Conservation (phyloP, 768 basidiomycete genomes). For the Suillus subalutaceus region DNA sequence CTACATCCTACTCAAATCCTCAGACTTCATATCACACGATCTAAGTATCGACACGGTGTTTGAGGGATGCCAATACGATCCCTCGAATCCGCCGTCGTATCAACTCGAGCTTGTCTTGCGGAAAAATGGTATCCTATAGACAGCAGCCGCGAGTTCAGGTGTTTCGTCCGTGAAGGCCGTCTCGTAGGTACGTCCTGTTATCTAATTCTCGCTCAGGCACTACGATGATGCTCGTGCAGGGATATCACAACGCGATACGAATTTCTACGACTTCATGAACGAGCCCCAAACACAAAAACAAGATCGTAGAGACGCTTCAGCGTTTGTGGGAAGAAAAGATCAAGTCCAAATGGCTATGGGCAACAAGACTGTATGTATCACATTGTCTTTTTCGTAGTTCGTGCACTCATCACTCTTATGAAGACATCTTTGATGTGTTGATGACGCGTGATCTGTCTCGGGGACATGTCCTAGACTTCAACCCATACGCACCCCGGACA, state of each 20-base stretch:
- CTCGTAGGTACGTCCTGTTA: conserved; percentile 65
- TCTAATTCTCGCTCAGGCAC: neutral
- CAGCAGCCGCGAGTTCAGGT: conserved; percentile 81
- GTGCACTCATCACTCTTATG: neutral
- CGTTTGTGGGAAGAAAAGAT: conserved; percentile 75
- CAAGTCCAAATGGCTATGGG: conserved; percentile 54
- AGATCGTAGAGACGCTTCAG: conserved; percentile 53
- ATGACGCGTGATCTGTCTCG: conserved; percentile 78
- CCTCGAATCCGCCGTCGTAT: conserved; percentile 39
- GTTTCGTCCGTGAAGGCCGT: conserved; percentile 77
- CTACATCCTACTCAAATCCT: conserved; percentile 90
- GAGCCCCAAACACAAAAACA: conserved; percentile 54
- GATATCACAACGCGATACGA: conserved; percentile 85
- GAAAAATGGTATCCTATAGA: conserved; percentile 91
- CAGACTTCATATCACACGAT: conserved; percentile 87
- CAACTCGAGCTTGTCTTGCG: conserved; percentile 83
- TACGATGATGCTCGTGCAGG: conserved; percentile 43
- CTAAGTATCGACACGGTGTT: conserved; percentile 64
- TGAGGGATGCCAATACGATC: conserved; percentile 51
- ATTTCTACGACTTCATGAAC: conserved; percentile 86
- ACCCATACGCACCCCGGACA: conserved; percentile 85
- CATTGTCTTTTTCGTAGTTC: neutral
- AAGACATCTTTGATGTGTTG: conserved; percentile 86
- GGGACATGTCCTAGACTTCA: conserved; percentile 89
- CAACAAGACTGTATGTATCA: conserved; percentile 64